These are phyloP conservation scores for Metschnikowia similis DNA, from an alignment of 805 yeast species.

Conservation along the genomic window DNA sequence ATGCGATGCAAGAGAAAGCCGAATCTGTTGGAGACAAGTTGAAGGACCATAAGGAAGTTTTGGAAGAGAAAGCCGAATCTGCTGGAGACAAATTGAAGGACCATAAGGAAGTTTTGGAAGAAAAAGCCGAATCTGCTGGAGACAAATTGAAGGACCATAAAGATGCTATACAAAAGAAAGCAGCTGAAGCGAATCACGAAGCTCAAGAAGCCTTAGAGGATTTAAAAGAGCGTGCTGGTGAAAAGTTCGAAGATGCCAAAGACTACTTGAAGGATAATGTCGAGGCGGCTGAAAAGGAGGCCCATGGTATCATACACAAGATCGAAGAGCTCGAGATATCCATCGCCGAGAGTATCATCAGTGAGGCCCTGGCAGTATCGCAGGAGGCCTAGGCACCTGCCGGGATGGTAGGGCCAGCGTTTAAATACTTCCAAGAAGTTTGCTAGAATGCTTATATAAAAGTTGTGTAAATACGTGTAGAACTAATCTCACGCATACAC, in stretches of 20 bases:
- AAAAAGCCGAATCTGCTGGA: conserved; percentile 1
- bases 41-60: conserved; percentile 1
- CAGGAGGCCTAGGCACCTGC: conserved; percentile 1
- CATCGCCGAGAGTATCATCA: conserved; percentile 4
- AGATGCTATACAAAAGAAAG: conserved; percentile 6
- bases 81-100: not conserved
- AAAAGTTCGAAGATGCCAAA: not conserved
- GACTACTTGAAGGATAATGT: not conserved
- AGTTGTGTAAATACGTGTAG: not conserved
- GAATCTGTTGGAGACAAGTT: not conserved
- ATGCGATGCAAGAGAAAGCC: conserved; percentile 5
- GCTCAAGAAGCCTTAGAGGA: conserved; percentile 2
- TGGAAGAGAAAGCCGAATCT: conserved; percentile 1
- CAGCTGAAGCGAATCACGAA: not conserved
- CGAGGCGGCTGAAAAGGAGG: not conserved
- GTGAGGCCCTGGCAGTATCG: not conserved
- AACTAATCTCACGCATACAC: too few species aligned
- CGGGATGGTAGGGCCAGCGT: not conserved
- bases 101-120: conserved; percentile 1
- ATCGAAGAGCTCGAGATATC: not conserved
- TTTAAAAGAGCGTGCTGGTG: not conserved
- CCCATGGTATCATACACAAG: conserved; percentile 4
- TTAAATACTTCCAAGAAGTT: not conserved
- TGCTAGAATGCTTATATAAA: not conserved
- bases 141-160: not conserved